Conservation (phyloP, 2,329 filamentous ascomycete genomes). For the Penicillium sp. region DNA sequence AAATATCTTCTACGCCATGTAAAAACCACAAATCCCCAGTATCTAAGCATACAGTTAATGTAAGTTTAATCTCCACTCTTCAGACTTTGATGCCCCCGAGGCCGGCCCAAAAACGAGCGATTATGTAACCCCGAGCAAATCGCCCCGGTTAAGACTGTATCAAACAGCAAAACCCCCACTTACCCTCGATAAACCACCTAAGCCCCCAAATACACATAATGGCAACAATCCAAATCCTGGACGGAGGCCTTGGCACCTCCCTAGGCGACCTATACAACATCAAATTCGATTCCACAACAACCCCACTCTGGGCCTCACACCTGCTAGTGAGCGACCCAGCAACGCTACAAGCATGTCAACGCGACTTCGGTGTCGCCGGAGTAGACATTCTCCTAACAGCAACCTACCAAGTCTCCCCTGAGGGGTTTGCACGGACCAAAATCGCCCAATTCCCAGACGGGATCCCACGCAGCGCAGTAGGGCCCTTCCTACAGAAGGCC, state of each 20-base stretch:
- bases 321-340: slow-evolving; percentile 57
- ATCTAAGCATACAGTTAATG: neutral
- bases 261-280: slow-evolving; percentile 59
- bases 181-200: slow-evolving; percentile 3
- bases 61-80: neutral
- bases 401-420: slow-evolving; percentile 64
- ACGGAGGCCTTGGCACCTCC: slow-evolving; percentile 67
- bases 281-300: slow-evolving; percentile 49
- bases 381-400: slow-evolving; percentile 66
- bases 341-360: slow-evolving; percentile 57
- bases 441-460: slow-evolving; percentile 47
- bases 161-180: slow-evolving; percentile 9
- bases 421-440: slow-evolving; percentile 57
- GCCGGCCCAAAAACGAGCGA: neutral
- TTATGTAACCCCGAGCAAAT: slow-evolving; percentile 3
- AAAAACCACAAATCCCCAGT: neutral
- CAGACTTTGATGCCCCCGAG: neutral
- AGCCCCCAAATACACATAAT: slow-evolving; percentile 12
- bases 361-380: slow-evolving; percentile 56
- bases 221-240: slow-evolving; percentile 54
- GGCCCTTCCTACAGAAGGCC: slow-evolving; percentile 43
- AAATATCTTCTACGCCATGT: neutral
- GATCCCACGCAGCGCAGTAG: slow-evolving; percentile 43
- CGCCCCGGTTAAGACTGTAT: neutral
- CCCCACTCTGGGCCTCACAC: slow-evolving; percentile 68